phyloP scores from a whole-genome alignment of 768 basidiomycete species.

The Leccinum subgranulosum region DNA sequence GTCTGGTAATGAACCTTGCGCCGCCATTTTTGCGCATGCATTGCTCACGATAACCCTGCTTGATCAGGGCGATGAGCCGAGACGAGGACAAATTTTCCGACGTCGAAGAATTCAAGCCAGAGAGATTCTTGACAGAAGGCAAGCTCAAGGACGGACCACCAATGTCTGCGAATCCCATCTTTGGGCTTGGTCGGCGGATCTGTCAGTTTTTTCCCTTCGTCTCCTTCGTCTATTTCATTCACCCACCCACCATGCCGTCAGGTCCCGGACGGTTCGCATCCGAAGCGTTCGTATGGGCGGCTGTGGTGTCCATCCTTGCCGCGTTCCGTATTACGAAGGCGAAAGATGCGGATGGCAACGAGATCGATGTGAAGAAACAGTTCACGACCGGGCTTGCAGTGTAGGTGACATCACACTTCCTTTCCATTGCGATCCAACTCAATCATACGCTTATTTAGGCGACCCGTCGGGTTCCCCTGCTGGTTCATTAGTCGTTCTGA shows the following conservation, averaged over 20 bases:
- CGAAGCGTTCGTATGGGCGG: constrained; percentile 22
- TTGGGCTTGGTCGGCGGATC: constrained; percentile 25
- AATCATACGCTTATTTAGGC: constrained; percentile 1
- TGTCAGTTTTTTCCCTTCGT: constrained; percentile 4
- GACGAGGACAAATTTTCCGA: constrained; percentile 18
- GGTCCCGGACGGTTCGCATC: constrained; percentile 24
- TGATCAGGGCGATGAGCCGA: constrained; percentile 22
- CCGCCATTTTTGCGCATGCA: background rate
- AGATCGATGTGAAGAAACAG: constrained; percentile 19
- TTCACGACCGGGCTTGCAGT: constrained; percentile 23
- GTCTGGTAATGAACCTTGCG: constrained; percentile 26
- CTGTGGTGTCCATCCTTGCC: constrained; percentile 22
- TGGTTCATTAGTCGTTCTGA: constrained; percentile 18
- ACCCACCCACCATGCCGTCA: background rate
- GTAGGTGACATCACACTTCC: constrained; percentile 6
- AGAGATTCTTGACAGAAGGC: constrained; percentile 21
- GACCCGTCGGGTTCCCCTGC: constrained; percentile 23
- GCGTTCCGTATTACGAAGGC: constrained; percentile 21
- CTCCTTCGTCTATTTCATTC: background rate
- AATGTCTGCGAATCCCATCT: constrained; percentile 19
- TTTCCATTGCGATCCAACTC: background rate
- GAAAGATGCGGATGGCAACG: constrained; percentile 18
- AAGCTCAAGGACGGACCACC: constrained; percentile 7
- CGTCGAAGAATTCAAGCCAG: constrained; percentile 25
- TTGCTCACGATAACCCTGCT: background rate